Evolutionary conservation across 495 filamentous ascomycete genomes (phyloP).

Genomic region (Talaromyces thailandensis): DNA sequence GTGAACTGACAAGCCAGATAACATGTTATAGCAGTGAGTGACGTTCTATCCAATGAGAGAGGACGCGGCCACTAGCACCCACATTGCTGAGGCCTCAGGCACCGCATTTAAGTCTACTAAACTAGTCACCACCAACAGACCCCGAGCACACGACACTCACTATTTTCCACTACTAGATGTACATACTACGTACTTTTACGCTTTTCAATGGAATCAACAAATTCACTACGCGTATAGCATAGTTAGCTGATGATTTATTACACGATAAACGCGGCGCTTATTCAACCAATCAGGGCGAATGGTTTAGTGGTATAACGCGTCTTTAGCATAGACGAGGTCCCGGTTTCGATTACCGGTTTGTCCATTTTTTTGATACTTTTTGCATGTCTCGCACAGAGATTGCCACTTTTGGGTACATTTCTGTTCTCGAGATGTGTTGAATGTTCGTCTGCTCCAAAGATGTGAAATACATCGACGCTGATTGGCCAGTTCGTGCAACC

Average conservation of each 20-base stretch:
- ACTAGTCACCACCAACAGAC: not conserved
- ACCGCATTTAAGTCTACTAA: not conserved
- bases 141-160: not conserved
- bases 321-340: not conserved
- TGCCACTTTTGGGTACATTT: not conserved
- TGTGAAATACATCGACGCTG: conserved; percentile 30
- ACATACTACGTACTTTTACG: not conserved
- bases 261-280: not conserved
- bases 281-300: not conserved
- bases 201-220: not conserved
- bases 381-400: not conserved
- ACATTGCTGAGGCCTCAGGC: not conserved
- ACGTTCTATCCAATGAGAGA: not conserved
- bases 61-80: not conserved
- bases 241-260: not conserved
- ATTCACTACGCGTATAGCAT: not conserved
- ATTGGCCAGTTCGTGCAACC: conserved; percentile 24
- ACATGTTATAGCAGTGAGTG: not conserved
- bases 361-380: not conserved
- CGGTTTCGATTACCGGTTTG: conserved; percentile 3
- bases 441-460: not conserved
- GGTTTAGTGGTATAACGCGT: conserved; percentile 2
- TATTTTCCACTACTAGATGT: not conserved
- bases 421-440: not conserved
- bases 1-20: conserved; percentile 1